A percentile compares a stretch with the other conserved stretches of the same genome.
These are phyloP conservation scores for Yamadazyma sp. DNA, from an alignment of 1,139 yeast genomes.

Conservation along the genomic window DNA sequence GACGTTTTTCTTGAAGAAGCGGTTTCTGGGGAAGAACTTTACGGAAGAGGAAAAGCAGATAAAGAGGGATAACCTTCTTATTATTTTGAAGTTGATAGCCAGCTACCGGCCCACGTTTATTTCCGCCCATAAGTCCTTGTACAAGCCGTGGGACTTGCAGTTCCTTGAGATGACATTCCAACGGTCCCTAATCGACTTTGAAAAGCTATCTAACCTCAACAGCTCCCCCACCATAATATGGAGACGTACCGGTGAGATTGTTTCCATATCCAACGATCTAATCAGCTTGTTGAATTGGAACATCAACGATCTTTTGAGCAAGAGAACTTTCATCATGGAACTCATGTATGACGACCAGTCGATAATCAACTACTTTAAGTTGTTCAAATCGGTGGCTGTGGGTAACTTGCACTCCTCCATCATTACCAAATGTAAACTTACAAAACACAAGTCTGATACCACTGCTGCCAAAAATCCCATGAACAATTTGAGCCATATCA, in stretches of 20 bases:
- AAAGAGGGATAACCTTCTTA: constrained; percentile 49
- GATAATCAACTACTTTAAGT: constrained; percentile 42
- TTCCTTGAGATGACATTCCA: constrained; percentile 71
- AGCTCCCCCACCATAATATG: constrained; percentile 74
- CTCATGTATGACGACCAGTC: constrained; percentile 51
- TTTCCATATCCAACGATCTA: constrained; percentile 67
- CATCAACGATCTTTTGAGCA: constrained; percentile 46
- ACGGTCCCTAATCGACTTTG: constrained; percentile 66
- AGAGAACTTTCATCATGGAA: constrained; percentile 53
- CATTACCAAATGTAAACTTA: constrained; percentile 48
- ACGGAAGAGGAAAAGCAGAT: constrained; percentile 28
- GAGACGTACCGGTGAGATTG: constrained; percentile 78
- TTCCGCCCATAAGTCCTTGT: constrained; percentile 65
- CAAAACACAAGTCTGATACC: constrained; percentile 19
- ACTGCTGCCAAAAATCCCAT: not conserved
- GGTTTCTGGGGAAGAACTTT: constrained; percentile 48
- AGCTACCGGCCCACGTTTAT: constrained; percentile 72
- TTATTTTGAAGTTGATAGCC: constrained; percentile 64
- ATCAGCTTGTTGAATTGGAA: constrained; percentile 61
- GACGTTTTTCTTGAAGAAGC: constrained; percentile 51
- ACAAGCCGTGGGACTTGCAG: constrained; percentile 63
- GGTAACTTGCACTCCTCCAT: constrained; percentile 52
- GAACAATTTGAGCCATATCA: not conserved
- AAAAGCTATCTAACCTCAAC: constrained; percentile 54
- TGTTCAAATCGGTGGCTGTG: constrained; percentile 51